Evolutionary conservation across 192 early-diverging fungal species (phyloP).

Genomic region (Coemansia sp.): DNA sequence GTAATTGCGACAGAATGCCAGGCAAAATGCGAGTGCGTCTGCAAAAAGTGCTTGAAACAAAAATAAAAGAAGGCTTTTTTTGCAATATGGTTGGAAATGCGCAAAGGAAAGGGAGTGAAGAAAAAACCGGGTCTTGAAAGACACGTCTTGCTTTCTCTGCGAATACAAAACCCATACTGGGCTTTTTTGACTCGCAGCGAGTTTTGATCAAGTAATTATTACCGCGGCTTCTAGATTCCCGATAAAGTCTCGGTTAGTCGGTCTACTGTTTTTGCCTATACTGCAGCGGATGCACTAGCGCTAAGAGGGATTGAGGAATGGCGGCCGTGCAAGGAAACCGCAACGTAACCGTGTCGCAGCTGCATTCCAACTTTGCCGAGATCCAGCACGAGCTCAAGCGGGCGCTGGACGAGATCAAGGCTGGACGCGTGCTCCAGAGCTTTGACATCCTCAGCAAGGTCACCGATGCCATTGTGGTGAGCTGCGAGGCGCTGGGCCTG

Average conservation of each 20-base stretch:
- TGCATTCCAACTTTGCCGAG: constrained; percentile 45
- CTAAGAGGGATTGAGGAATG: too few species aligned
- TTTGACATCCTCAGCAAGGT: constrained; percentile 67
- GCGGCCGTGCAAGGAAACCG: not conserved
- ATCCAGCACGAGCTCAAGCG: constrained; percentile 65
- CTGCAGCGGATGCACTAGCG: too few species aligned
- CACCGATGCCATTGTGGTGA: constrained; percentile 61
- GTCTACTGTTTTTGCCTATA: too few species aligned
- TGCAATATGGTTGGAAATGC: too few species aligned
- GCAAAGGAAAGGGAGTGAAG: too few species aligned
- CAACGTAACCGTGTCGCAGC: constrained; percentile 31
- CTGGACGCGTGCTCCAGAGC: constrained; percentile 58
- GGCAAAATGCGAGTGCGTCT: not conserved
- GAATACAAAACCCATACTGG: too few species aligned
- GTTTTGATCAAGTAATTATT: too few species aligned
- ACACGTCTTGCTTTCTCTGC: too few species aligned
- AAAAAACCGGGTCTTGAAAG: too few species aligned
- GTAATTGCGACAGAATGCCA: not conserved
- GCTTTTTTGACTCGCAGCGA: too few species aligned
- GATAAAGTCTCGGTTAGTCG: too few species aligned
- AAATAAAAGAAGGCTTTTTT: not conserved
- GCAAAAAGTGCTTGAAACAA: not conserved
- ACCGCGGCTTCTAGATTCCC: too few species aligned
- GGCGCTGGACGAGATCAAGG: constrained; percentile 59
- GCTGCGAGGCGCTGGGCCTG: constrained; percentile 64